These are phyloP conservation scores for Carnegiea gigantea DNA, from an alignment of 179 eudicot species.

Conservation along the genomic window DNA sequence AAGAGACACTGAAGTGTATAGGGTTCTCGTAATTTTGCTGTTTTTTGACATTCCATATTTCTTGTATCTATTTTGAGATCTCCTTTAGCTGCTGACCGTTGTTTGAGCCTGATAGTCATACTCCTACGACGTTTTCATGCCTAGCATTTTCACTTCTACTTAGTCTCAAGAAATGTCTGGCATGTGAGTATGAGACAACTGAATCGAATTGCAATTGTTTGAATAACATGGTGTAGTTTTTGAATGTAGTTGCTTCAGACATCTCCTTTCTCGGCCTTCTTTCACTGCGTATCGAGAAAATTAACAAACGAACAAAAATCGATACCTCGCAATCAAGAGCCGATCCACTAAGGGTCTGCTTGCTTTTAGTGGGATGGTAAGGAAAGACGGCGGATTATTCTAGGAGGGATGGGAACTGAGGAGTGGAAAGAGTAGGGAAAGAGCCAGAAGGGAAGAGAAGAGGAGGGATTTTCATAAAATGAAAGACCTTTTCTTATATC, in stretches of 20 bases:
- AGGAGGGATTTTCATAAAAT: too few relatives aligned
- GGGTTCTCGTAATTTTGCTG: conserved; percentile 11
- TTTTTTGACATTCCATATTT: conserved; percentile 25
- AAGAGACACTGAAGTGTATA: conserved; percentile 52
- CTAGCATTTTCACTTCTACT: conserved; percentile 13
- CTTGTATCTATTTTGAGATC: conserved; percentile 26
- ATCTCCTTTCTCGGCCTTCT: not conserved
- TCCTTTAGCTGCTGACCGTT: conserved; percentile 25
- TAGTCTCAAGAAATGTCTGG: conserved; percentile 10
- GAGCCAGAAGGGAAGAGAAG: too few relatives aligned
- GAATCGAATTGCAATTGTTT: not conserved
- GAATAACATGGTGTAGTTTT: not conserved
- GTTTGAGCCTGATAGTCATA: conserved; percentile 25
- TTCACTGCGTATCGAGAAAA: not conserved
- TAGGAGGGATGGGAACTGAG: too few relatives aligned
- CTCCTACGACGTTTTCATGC: conserved; percentile 20
- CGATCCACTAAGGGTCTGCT: too few relatives aligned
- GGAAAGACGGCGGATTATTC: too few relatives aligned
- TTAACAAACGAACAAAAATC: not conserved
- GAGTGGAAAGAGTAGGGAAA: too few relatives aligned
- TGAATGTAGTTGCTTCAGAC: not conserved
- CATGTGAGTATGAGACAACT: not conserved
- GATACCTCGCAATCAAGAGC: too few relatives aligned
- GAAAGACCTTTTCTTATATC: too few relatives aligned
- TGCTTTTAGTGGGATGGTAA: too few relatives aligned